Evolutionary conservation across 2,329 filamentous ascomycete species (phyloP), one percentile per base, ranked within the genome.

Genomic region (Penicillium sclerotiorum): DNA sequence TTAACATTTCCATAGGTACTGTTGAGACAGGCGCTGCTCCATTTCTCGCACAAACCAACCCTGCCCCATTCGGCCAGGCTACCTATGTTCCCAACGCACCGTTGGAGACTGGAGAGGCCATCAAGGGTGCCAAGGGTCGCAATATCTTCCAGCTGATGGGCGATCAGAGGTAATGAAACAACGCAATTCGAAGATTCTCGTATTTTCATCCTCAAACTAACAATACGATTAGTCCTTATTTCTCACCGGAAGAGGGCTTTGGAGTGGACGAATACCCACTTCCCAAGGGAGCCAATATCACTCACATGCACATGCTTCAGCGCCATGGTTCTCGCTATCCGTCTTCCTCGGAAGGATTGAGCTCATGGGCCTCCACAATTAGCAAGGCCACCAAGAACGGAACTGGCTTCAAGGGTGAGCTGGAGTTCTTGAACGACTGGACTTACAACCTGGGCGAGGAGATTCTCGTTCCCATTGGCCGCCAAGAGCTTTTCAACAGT

Each of bases 301-400:
- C 85, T 22, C 86, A 89, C 73, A 74, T 91, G 37, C 74, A 87
- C 72, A 86, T 90, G 83, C 74, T 90, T 4, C 86, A 85, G 11
- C 82, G 88, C 1, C 88, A 91, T 64, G 88, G 88, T 8, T 79
- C 86, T 32, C 79, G 88, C 12, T 92, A 91, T 67, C 88, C 88
- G 0, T 88, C 87, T 2, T 73, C 75, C 3, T 79, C 78, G 1
- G 77, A 81, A 27, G 79, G 80, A 23, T 80, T 87, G 8, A 70
- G 74, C 15, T 62, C 64, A 1, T 79, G 87, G 33, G 85, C 82
- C 1, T 64, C 78, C 36, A 83, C 82, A 56, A 73, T 91, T 37
- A 74, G 74, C 18, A 80, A 83, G 52, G 74, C 80, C 17, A 77
- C 72, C 6, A 44, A 47, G 3, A 71, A 71, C 8, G 77, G 75